Conservation (phyloP, 495 filamentous ascomycete species). For the Astrothelium macrocarpum region DNA sequence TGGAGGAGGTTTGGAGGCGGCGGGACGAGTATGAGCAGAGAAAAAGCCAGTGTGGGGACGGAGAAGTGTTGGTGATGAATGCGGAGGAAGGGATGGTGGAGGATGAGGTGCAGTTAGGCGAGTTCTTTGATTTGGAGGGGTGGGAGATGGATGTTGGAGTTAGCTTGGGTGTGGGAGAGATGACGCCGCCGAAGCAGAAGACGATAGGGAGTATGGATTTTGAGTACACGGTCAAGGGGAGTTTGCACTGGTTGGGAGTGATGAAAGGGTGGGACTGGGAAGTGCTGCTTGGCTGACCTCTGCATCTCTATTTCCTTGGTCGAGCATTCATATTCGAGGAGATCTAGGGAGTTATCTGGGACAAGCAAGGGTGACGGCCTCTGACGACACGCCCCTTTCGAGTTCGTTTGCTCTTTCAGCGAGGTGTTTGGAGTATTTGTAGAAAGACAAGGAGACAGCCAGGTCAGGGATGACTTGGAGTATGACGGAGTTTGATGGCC, state of each 20-base stretch:
- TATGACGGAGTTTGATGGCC: too few relatives aligned
- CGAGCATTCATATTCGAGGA: background rate
- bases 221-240: constrained; percentile 57
- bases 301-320: background rate
- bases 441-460: background rate
- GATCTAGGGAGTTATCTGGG: background rate
- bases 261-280: constrained; percentile 78
- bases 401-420: background rate
- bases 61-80: too few relatives aligned
- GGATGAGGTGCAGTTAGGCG: background rate
- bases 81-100: too few relatives aligned
- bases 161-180: background rate
- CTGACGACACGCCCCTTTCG: background rate
- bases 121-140: background rate
- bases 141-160: background rate
- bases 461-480: background rate
- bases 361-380: background rate
- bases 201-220: constrained; percentile 44
- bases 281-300: constrained; percentile 22
- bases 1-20: constrained; percentile 46
- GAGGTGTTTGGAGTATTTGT: background rate
- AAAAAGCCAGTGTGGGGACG: too few relatives aligned
- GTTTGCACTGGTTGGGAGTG: constrained; percentile 66
- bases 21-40: constrained; percentile 43
- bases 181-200: background rate